Conservation (phyloP, 192 early-diverging fungal species). For the Piromyces finnis region DNA sequence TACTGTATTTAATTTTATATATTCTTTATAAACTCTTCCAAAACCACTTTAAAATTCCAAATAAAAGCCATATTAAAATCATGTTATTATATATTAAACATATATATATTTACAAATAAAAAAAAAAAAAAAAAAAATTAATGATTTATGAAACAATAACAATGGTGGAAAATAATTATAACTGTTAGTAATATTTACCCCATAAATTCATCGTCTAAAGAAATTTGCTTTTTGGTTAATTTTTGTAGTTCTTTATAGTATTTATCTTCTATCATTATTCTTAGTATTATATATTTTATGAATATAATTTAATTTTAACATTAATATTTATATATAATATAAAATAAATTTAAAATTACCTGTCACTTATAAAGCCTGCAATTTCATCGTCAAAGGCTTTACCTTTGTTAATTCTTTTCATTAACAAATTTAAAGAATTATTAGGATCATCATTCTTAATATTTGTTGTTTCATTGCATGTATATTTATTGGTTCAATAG, state of each 20-base stretch:
- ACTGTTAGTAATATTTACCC: background rate
- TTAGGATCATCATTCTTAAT: background rate
- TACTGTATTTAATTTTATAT: background rate
- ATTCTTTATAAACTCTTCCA: background rate
- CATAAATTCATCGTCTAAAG: background rate
- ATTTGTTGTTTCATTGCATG: no score
- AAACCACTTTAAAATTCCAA: background rate
- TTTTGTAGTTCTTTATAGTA: background rate
- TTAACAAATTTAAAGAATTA: background rate
- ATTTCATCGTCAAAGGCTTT: background rate
- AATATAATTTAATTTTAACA: no score
- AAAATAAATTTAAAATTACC: background rate
- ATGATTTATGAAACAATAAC: no score
- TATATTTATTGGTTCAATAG: no score
- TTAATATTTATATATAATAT: no score
- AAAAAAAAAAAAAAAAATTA: no score
- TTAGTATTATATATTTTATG: no score
- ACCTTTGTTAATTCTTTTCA: background rate
- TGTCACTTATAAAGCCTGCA: background rate
- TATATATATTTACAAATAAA: no score
- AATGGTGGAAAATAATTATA: no score
- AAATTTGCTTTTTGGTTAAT: background rate
- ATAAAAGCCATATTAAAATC: no score
- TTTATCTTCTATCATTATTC: background rate
- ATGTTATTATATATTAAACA: no score